phyloP scores from a whole-genome alignment of 2,329 filamentous ascomycete species.

The Pestalotiopsis sp. region DNA sequence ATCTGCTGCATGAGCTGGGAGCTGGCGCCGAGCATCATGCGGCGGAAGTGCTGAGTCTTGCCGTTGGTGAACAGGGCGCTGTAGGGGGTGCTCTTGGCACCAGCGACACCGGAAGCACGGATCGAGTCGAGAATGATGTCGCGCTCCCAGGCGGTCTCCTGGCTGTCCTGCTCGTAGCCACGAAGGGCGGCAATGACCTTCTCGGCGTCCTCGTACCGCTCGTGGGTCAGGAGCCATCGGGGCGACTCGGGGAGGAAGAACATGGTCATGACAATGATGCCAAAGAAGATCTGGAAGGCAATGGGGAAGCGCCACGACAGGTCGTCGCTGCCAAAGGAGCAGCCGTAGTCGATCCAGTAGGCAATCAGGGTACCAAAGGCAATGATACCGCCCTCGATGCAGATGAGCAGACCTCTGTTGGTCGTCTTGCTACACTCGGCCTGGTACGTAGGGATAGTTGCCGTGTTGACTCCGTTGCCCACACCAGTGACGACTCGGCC shows the following conservation, averaged over 20 bases:
- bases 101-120: constrained; percentile 50
- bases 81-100: constrained; percentile 48
- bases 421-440: constrained; percentile 47
- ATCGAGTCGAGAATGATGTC: constrained; percentile 67
- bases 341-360: constrained; percentile 57
- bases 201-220: constrained; percentile 44
- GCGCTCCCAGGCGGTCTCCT: constrained; percentile 60
- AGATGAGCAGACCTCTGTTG: constrained; percentile 45
- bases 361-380: constrained; percentile 45
- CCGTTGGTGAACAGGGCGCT: constrained; percentile 62
- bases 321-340: constrained; percentile 42
- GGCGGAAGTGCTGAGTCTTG: constrained; percentile 67
- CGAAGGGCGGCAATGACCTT: constrained; percentile 35
- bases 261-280: constrained; percentile 45
- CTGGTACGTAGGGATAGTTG: constrained; percentile 49
- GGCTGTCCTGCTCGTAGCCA: constrained; percentile 50
- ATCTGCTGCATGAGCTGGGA: constrained; percentile 67
- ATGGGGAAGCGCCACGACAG: constrained; percentile 60
- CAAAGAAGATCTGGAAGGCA: constrained; percentile 49
- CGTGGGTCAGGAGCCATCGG: constrained; percentile 22
- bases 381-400: constrained; percentile 47
- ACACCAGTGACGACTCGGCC: constrained; percentile 54
- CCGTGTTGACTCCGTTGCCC: constrained; percentile 54
- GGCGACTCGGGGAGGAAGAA: constrained; percentile 37
- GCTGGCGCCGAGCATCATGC: constrained; percentile 62